Conservation (phyloP, 31 red algal species). For the Asparagopsis taxiformis region DNA sequence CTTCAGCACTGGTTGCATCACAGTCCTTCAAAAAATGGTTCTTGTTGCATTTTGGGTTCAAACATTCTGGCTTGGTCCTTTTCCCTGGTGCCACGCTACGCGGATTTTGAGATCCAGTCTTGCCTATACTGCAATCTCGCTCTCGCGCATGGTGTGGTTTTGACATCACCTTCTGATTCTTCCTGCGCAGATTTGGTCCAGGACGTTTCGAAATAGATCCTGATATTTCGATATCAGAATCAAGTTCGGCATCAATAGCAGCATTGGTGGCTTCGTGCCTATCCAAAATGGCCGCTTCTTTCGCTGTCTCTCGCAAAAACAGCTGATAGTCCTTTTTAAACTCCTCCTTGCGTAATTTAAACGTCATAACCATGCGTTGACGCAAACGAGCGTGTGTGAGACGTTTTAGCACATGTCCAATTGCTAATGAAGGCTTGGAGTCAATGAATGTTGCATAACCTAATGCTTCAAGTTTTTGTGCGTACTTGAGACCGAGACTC, state of each 20-base stretch:
- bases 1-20: not conserved
- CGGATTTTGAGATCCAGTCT: not conserved
- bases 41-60: not conserved
- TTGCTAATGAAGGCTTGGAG: not conserved
- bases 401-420: not conserved
- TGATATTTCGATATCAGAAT: not conserved
- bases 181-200: not conserved
- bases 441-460: slow-evolving; percentile 4
- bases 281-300: not conserved
- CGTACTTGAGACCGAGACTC: not conserved
- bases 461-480: not conserved
- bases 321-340: not conserved
- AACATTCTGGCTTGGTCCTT: not conserved
- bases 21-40: not conserved
- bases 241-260: not conserved
- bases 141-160: too few relatives aligned
- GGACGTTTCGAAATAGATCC: not conserved
- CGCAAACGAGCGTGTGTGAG: not conserved
- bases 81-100: not conserved
- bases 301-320: not conserved
- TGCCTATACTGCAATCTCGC: too few relatives aligned
- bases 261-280: not conserved
- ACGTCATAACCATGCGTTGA: not conserved
- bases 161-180: not conserved
- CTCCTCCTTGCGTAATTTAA: not conserved